Conservation (phyloP, 768 basidiomycete genomes). For the Lentinula aciculospora region DNA sequence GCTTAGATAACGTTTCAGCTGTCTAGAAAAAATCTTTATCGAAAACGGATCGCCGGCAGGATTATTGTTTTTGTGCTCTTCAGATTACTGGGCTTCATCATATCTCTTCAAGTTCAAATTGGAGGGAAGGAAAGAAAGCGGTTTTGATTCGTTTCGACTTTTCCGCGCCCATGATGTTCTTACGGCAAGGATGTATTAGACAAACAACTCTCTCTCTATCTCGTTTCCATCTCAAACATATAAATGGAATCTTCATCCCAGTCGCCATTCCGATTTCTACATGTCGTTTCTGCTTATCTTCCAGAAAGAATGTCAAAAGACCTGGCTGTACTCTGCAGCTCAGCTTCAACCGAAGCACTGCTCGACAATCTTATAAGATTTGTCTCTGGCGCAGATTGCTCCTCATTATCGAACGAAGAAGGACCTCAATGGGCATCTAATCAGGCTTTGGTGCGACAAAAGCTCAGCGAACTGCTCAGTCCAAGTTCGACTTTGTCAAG, state of each 20-base stretch:
- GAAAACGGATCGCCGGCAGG: too few species aligned
- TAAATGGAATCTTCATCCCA: slow-evolving; percentile 1
- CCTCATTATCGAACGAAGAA: slow-evolving; percentile 18
- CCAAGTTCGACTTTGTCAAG: slow-evolving; percentile 8
- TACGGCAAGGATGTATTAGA: too few species aligned
- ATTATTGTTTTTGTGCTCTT: too few species aligned
- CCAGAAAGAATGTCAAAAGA: slow-evolving; percentile 7
- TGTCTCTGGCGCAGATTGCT: slow-evolving; percentile 32
- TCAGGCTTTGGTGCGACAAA: slow-evolving; percentile 24
- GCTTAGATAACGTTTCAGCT: too few species aligned
- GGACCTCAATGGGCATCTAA: slow-evolving; percentile 32
- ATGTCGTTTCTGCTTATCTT: slow-evolving; percentile 6
- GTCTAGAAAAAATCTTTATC: too few species aligned
- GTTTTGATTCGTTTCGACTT: too few species aligned
- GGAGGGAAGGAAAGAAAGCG: too few species aligned
- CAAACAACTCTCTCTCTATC: not conserved
- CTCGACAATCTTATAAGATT: slow-evolving; percentile 41
- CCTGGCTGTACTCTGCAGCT: slow-evolving; percentile 8
- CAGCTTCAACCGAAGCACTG: slow-evolving; percentile 25
- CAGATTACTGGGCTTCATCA: too few species aligned
- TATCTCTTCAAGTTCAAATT: too few species aligned
- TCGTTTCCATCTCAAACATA: too few species aligned
- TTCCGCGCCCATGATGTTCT: too few species aligned
- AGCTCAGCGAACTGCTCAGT: slow-evolving; percentile 23
- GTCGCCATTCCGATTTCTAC: slow-evolving; percentile 4